Conservation (phyloP, 164 flowering plant genomes). For the Vitis rotundifolia region DNA sequence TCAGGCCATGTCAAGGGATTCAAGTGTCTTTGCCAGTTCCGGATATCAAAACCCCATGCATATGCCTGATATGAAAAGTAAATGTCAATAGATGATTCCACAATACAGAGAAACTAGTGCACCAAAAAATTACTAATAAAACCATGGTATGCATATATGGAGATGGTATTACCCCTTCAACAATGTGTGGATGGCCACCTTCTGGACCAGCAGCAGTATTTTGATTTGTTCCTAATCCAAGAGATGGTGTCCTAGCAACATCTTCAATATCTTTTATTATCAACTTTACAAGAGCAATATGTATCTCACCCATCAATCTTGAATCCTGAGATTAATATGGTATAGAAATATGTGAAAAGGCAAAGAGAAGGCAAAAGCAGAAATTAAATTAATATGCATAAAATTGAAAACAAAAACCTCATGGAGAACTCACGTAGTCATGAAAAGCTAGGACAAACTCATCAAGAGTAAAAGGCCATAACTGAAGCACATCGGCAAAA, state of each 20-base stretch:
- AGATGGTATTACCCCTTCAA: slow-evolving; percentile 79
- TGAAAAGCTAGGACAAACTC: slow-evolving; percentile 98
- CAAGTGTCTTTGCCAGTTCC: slow-evolving; percentile 81
- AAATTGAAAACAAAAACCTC: not conserved
- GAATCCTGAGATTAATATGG: slow-evolving; percentile 62
- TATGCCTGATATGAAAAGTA: slow-evolving; percentile 66
- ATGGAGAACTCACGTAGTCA: slow-evolving; percentile 68
- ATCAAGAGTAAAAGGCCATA: slow-evolving; percentile 98
- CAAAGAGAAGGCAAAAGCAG: not conserved
- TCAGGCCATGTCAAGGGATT: slow-evolving; percentile 96
- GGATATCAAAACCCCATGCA: slow-evolving; percentile 94
- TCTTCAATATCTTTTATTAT: slow-evolving; percentile 95
- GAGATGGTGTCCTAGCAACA: slow-evolving; percentile 87
- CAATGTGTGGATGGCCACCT: slow-evolving; percentile 95
- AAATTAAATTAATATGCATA: not conserved
- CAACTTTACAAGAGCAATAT: slow-evolving; percentile 71
- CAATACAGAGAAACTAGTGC: not conserved
- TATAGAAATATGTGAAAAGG: not conserved
- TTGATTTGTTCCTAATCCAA: slow-evolving; percentile 66
- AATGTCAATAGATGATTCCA: not conserved
- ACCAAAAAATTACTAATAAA: not conserved
- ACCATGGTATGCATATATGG: not conserved
- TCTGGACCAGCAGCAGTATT: slow-evolving; percentile 69
- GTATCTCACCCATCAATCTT: slow-evolving; percentile 85
- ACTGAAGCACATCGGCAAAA: slow-evolving; percentile 86